Conservation (phyloP, 345 rosid species). For the Gossypium rotundifolium region DNA sequence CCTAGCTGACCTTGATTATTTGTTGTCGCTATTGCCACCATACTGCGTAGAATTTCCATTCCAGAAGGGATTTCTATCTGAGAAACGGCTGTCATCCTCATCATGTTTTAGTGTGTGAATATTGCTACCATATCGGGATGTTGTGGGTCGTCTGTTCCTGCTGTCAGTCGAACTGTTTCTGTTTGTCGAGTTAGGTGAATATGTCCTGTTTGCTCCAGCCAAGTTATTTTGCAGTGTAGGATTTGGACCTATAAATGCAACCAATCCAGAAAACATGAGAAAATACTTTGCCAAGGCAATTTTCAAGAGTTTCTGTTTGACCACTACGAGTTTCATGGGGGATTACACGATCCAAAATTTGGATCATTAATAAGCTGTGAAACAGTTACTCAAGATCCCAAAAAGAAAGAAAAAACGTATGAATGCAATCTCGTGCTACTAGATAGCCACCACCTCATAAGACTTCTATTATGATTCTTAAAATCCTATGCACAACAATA, state of each 20-base stretch:
- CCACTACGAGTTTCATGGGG: neutral
- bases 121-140: neutral
- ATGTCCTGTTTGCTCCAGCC: constrained; percentile 16
- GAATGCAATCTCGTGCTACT: neutral
- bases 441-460: neutral
- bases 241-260: neutral
- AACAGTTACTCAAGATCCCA: neutral
- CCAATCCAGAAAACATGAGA: neutral
- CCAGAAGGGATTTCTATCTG: neutral
- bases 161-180: neutral
- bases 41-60: constrained; percentile 3
- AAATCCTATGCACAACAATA: neutral
- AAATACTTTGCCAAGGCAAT: neutral
- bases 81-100: neutral
- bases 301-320: neutral
- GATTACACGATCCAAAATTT: neutral
- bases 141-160: neutral
- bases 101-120: neutral
- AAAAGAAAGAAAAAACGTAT: neutral
- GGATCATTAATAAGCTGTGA: neutral
- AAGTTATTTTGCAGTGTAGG: neutral
- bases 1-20: neutral
- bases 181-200: constrained; percentile 8
- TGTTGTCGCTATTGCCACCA: neutral
- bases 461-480: neutral